Evolutionary conservation across 352 stramenopile species (phyloP).

Genomic region (Peronospora farinosa): DNA sequence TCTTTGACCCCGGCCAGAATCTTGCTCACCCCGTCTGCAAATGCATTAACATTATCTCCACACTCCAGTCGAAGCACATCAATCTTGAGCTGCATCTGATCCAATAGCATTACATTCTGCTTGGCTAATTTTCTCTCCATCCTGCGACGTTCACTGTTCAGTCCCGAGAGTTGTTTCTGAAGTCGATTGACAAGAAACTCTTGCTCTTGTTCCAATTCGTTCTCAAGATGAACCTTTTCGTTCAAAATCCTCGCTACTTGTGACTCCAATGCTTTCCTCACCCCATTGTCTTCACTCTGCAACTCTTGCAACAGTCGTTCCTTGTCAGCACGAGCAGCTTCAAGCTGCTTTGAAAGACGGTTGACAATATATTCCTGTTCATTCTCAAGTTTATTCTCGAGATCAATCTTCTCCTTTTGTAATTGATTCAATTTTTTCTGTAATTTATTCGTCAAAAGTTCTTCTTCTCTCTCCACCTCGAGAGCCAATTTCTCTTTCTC

Average conservation of each 20-base stretch:
- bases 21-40: slow-evolving; percentile 47
- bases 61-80: slow-evolving; percentile 47
- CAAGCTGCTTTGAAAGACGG: slow-evolving; percentile 83
- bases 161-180: slow-evolving; percentile 70
- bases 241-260: slow-evolving; percentile 75
- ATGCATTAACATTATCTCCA: slow-evolving; percentile 54
- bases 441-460: slow-evolving; percentile 86
- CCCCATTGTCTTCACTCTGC: slow-evolving; percentile 52
- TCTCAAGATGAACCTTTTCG: slow-evolving; percentile 82
- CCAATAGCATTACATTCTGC: slow-evolving; percentile 60
- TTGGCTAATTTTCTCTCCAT: slow-evolving; percentile 71
- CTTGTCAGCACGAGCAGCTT: slow-evolving; percentile 61
- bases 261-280: slow-evolving; percentile 65
- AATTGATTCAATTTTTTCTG: slow-evolving; percentile 87
- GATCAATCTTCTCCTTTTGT: slow-evolving; percentile 85
- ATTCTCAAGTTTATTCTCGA: slow-evolving; percentile 89
- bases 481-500: slow-evolving; percentile 88
- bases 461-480: slow-evolving; percentile 86
- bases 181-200: slow-evolving; percentile 83
- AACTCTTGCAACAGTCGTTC: slow-evolving; percentile 63
- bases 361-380: slow-evolving; percentile 92
- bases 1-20: slow-evolving; percentile 48
- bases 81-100: slow-evolving; percentile 63
- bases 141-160: slow-evolving; percentile 64
- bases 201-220: slow-evolving; percentile 85